Conservation (phyloP, 1,284 basidiomycete genomes). For the Irpex sp. region DNA sequence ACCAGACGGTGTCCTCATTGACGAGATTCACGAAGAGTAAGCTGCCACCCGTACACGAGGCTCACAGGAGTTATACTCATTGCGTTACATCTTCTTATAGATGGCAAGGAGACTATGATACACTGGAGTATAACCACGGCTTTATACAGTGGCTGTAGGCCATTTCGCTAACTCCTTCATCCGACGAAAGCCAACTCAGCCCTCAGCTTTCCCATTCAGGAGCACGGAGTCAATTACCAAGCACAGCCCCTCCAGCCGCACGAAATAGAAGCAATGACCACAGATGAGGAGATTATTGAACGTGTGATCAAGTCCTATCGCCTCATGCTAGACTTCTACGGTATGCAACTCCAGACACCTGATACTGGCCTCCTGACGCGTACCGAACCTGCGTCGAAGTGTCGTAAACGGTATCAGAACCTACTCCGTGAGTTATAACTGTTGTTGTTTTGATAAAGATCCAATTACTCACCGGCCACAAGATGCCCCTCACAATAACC, state of each 20-base stretch:
- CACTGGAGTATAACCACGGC: conserved; percentile 67
- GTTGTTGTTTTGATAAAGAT: neutral
- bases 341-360: conserved; percentile 55
- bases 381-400: conserved; percentile 35
- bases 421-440: conserved; percentile 52
- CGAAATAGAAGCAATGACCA: conserved; percentile 60
- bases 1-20: conserved; percentile 60
- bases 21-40: conserved; percentile 60
- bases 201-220: conserved; percentile 62
- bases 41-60: conserved; percentile 10
- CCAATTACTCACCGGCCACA: neutral
- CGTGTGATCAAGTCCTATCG: conserved; percentile 60
- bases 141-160: conserved; percentile 75
- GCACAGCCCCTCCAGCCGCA: conserved; percentile 65
- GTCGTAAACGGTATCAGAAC: conserved; percentile 53
- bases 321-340: conserved; percentile 75
- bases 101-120: conserved; percentile 60
- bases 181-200: neutral
- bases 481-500: conserved; percentile 71
- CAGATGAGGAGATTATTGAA: conserved; percentile 42
- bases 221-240: conserved; percentile 65
- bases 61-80: neutral
- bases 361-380: conserved; percentile 57
- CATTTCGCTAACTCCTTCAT: too few relatives aligned
- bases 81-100: conserved; percentile 27